Evolutionary conservation across 345 rosid species (phyloP).

Genomic region (Camelina hispida): DNA sequence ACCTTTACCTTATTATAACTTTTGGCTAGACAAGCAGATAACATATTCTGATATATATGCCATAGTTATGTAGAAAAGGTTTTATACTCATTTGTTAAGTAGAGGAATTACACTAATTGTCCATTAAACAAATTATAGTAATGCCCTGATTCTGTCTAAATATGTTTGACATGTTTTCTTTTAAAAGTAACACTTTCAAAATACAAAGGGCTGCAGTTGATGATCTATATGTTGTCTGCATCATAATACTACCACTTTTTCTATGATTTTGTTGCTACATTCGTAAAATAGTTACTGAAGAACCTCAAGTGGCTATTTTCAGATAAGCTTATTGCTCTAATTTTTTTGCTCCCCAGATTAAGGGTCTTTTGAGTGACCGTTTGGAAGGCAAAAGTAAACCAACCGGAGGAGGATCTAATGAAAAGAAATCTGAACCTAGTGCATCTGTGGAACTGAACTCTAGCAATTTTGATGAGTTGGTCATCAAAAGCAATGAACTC

Average conservation of each 20-base stretch:
- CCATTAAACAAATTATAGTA: not conserved
- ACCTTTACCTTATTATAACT: not conserved
- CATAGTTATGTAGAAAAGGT: slow-evolving; percentile 14
- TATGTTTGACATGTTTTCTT: not conserved
- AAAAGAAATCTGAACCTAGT: slow-evolving; percentile 66
- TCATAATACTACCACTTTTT: slow-evolving; percentile 4
- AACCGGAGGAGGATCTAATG: slow-evolving; percentile 62
- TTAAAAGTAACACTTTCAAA: not conserved
- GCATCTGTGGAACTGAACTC: slow-evolving; percentile 82
- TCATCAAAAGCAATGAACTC: slow-evolving; percentile 90
- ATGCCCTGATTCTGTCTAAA: not conserved
- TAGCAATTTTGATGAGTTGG: slow-evolving; percentile 87
- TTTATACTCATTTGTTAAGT: slow-evolving; percentile 15
- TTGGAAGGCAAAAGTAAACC: slow-evolving; percentile 70
- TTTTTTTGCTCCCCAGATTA: slow-evolving; percentile 56
- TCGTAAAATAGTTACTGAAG: slow-evolving; percentile 8
- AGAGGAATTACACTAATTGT: not conserved
- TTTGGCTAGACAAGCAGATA: slow-evolving; percentile 7
- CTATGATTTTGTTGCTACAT: not conserved
- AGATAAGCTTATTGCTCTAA: slow-evolving; percentile 20
- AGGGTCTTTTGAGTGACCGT: slow-evolving; percentile 86
- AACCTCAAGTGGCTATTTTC: slow-evolving; percentile 8
- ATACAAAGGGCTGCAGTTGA: slow-evolving; percentile 1
- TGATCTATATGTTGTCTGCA: not conserved
- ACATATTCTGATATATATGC: not conserved